Conservation (phyloP, 2,329 filamentous ascomycete genomes). For the Hypoxylon sp. region DNA sequence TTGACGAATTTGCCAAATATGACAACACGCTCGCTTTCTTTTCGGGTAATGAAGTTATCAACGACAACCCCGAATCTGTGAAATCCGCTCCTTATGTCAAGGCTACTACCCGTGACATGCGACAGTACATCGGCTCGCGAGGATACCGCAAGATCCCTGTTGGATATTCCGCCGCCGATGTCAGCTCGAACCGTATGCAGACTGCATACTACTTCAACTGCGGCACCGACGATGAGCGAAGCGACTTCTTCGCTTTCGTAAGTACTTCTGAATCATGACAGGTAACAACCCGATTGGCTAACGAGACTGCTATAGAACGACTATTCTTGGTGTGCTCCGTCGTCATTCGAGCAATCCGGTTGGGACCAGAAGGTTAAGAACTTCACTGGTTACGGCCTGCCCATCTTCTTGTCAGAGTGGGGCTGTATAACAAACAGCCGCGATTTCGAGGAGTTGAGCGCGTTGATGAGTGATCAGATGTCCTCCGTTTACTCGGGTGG, state of each 20-base stretch:
- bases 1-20: constrained; percentile 87
- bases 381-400: constrained; percentile 88
- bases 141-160: constrained; percentile 78
- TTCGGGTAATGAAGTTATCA: constrained; percentile 86
- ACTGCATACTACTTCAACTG: constrained; percentile 96
- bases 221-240: constrained; percentile 84
- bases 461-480: constrained; percentile 89
- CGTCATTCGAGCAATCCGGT: constrained; percentile 77
- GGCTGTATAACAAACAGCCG: constrained; percentile 89
- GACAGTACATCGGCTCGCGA: constrained; percentile 75
- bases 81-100: constrained; percentile 81
- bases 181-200: constrained; percentile 86
- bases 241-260: constrained; percentile 86
- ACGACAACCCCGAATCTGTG: constrained; percentile 75
- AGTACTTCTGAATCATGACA: constrained; percentile 35
- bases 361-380: constrained; percentile 92
- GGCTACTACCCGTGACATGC: constrained; percentile 83
- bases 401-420: constrained; percentile 95
- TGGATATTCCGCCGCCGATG: constrained; percentile 84
- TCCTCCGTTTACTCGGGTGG: constrained; percentile 93
- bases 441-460: constrained; percentile 82
- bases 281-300: constrained; percentile 22
- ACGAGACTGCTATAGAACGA: constrained; percentile 71
- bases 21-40: constrained; percentile 90
- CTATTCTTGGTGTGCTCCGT: constrained; percentile 85